phyloP scores from a whole-genome alignment of 805 yeast species.

The Candida mattraensis region DNA sequence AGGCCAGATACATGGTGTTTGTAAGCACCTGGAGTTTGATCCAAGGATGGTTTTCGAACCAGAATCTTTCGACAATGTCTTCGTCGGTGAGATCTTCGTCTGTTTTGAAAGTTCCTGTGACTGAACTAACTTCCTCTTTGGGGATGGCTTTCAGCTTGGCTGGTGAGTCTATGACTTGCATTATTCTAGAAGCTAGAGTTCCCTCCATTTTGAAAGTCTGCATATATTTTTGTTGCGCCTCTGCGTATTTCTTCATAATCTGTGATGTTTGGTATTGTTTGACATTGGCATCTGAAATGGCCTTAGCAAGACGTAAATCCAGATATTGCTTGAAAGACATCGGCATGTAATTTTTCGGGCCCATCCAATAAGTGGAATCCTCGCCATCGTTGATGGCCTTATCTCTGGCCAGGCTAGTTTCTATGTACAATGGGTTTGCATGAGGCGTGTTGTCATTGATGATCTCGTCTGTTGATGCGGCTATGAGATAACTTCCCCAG shows the following conservation, averaged over 20 bases:
- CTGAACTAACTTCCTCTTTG: constrained; percentile 15
- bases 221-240: constrained; percentile 2
- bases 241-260: constrained; percentile 11
- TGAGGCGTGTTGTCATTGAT: constrained; percentile 13
- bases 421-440: constrained; percentile 30
- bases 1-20: constrained; percentile 19
- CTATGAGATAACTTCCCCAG: constrained; percentile 12
- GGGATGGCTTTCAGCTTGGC: constrained; percentile 13
- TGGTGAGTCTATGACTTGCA: constrained; percentile 8
- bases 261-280: constrained; percentile 16
- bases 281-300: constrained; percentile 18
- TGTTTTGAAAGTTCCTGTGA: constrained; percentile 11
- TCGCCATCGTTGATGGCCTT: constrained; percentile 37
- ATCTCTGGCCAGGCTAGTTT: constrained; percentile 26
- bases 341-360: constrained; percentile 48
- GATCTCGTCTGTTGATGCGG: constrained; percentile 25
- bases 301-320: constrained; percentile 26
- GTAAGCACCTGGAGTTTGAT: constrained; percentile 16
- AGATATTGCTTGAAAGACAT: constrained; percentile 36
- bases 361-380: constrained; percentile 48
- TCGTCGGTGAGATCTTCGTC: constrained; percentile 14
- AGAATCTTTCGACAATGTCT: constrained; percentile 12
- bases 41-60: constrained; percentile 25
- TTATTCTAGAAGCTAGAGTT: constrained; percentile 13
- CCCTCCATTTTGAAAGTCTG: constrained; percentile 3